Conservation (phyloP, 1,284 basidiomycete species). For the Rugosomyces carneus region DNA sequence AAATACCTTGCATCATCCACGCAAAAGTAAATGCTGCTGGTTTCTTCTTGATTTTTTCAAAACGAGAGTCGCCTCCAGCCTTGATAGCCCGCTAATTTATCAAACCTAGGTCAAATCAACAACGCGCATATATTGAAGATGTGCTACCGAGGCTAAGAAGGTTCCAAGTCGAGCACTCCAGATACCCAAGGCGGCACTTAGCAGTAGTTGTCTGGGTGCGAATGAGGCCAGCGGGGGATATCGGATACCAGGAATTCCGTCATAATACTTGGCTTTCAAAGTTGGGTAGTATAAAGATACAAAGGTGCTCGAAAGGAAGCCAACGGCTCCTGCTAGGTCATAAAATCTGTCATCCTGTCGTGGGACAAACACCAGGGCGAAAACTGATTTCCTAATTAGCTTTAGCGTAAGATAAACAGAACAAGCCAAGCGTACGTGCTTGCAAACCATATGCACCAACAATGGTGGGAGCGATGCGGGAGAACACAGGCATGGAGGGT, state of each 20-base stretch:
- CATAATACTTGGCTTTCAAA: conserved; percentile 42
- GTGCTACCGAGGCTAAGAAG: conserved; percentile 52
- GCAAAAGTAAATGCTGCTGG: conserved; percentile 55
- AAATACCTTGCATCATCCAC: conserved; percentile 72
- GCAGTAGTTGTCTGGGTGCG: conserved; percentile 45
- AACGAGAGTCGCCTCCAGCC: conserved; percentile 56
- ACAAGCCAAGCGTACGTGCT: conserved; percentile 23
- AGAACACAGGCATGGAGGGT: conserved; percentile 33
- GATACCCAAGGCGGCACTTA: conserved; percentile 36
- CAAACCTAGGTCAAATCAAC: not conserved
- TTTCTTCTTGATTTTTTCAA: conserved; percentile 62
- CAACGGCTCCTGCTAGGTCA: conserved; percentile 55
- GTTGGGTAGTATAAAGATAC: conserved; percentile 59
- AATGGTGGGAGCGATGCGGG: conserved; percentile 28
- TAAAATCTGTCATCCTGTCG: conserved; percentile 52
- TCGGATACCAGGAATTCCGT: conserved; percentile 26
- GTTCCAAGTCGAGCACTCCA: conserved; percentile 63
- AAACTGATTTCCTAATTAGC: conserved; percentile 25
- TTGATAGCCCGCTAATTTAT: conserved; percentile 32
- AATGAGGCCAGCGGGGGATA: conserved; percentile 45
- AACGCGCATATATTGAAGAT: not conserved
- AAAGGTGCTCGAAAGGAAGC: conserved; percentile 61
- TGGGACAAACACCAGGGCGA: conserved; percentile 52
- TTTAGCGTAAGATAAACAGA: conserved; percentile 4
- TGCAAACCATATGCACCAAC: conserved; percentile 31